phyloP scores from a whole-genome alignment of 257 asterid genomes.

The Voacanga thouarsii region DNA sequence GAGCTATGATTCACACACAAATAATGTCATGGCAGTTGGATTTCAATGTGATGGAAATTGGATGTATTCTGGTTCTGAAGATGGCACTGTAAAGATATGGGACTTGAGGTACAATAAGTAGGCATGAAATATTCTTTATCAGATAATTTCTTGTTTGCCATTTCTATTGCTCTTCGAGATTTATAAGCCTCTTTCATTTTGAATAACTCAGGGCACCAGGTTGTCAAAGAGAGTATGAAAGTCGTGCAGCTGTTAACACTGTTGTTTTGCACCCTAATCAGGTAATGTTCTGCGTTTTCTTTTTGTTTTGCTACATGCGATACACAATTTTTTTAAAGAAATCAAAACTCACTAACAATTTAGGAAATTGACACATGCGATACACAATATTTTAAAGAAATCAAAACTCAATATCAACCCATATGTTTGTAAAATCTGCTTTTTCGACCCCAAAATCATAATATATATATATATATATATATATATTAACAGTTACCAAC shows the following conservation, averaged over 20 bases:
- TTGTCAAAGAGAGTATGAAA: slow-evolving; percentile 98
- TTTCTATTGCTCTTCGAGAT: slow-evolving; percentile 1
- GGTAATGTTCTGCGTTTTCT: slow-evolving; percentile 27
- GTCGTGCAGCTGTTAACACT: slow-evolving; percentile 97
- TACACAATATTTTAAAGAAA: too few relatives aligned
- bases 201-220: slow-evolving; percentile 81
- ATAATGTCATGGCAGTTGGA: slow-evolving; percentile 97
- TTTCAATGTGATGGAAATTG: slow-evolving; percentile 97
- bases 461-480: too few relatives aligned
- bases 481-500: too few relatives aligned
- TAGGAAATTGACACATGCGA: too few relatives aligned
- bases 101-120: slow-evolving; percentile 60
- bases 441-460: too few relatives aligned
- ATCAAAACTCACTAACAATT: too few relatives aligned
- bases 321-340: too few relatives aligned
- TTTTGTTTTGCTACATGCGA: too few relatives aligned
- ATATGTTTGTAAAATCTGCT: too few relatives aligned
- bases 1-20: slow-evolving; percentile 98
- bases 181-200: slow-evolving; percentile 15
- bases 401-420: too few relatives aligned
- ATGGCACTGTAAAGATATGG: slow-evolving; percentile 98
- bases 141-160: neutral
- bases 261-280: slow-evolving; percentile 99
- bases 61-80: slow-evolving; percentile 99
- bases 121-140: neutral